Evolutionary conservation across 345 rosid species (phyloP).

Genomic region (Bruguiera gymnorhiza): DNA sequence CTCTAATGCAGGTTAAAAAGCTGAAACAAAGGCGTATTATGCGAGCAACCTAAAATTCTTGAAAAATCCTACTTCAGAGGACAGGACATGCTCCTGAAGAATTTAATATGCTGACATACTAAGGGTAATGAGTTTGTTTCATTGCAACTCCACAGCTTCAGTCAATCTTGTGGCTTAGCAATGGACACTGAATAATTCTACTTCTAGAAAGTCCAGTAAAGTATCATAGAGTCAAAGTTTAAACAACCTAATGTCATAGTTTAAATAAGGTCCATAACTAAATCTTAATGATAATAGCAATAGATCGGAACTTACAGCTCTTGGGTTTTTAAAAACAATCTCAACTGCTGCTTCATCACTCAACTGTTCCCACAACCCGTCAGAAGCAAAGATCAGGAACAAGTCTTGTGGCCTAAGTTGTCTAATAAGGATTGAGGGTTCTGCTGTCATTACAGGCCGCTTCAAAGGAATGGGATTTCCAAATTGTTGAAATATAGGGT

Average conservation of each 20-base stretch:
- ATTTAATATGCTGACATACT: no score
- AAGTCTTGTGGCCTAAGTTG: slow-evolving; percentile 70
- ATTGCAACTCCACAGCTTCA: neutral
- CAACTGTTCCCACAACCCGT: slow-evolving; percentile 99
- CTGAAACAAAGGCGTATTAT: neutral
- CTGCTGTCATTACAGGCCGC: slow-evolving; percentile 84
- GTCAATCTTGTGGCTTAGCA: neutral
- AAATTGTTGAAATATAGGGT: slow-evolving; percentile 73
- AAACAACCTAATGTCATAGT: neutral
- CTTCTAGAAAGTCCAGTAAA: neutral
- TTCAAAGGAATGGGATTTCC: slow-evolving; percentile 70
- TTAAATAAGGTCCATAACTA: neutral
- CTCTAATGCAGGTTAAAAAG: neutral
- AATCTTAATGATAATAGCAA: neutral
- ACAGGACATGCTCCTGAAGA: neutral
- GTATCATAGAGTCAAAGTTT: neutral
- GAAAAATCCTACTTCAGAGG: neutral
- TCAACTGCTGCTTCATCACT: slow-evolving; percentile 82
- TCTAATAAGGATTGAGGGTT: slow-evolving; percentile 74
- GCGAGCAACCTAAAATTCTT: neutral
- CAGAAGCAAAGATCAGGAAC: slow-evolving; percentile 94
- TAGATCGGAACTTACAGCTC: slow-evolving; percentile 57
- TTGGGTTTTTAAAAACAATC: slow-evolving; percentile 78
- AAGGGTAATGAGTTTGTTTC: neutral
- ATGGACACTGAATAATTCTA: neutral